A percentile compares a stretch with the other conserved stretches of the same genome.
Conservation (phyloP, 2,329 filamentous ascomycete genomes). For the Bimuria novae-zelandiae region DNA sequence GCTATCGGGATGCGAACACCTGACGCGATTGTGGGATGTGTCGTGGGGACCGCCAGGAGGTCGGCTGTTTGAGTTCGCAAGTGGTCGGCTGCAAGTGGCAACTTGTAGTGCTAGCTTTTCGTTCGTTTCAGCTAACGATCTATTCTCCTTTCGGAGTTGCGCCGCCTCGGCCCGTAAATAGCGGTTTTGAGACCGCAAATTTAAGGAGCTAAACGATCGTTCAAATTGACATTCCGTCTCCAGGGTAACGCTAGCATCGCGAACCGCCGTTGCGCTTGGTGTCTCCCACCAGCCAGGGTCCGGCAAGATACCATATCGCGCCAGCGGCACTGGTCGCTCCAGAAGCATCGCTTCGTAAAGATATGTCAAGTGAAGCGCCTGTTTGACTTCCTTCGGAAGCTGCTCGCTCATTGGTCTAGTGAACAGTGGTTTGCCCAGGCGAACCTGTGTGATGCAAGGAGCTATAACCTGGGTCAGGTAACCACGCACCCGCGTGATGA, state of each 20-base stretch:
- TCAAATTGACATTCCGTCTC: conserved; percentile 3
- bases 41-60: not conserved
- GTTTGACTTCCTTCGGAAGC: not conserved
- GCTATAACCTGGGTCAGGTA: conserved; percentile 14
- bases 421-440: conserved; percentile 8
- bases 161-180: conserved; percentile 10
- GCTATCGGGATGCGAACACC: not conserved
- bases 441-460: conserved; percentile 10
- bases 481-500: conserved; percentile 10
- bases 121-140: conserved; percentile 9
- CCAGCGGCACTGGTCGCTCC: conserved; percentile 18
- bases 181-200: conserved; percentile 11
- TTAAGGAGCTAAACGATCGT: conserved; percentile 4
- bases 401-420: conserved; percentile 11
- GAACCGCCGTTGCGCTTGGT: not conserved
- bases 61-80: conserved; percentile 3
- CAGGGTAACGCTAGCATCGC: not conserved
- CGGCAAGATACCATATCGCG: conserved; percentile 16
- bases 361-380: conserved; percentile 9
- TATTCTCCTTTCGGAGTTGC: conserved; percentile 6
- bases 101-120: conserved; percentile 13
- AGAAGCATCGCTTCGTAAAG: conserved; percentile 22
- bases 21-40: not conserved
- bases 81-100: conserved; percentile 2
- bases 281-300: not conserved